Conservation (phyloP, 2,329 filamentous ascomycete genomes). For the Hortaea werneckii region DNA sequence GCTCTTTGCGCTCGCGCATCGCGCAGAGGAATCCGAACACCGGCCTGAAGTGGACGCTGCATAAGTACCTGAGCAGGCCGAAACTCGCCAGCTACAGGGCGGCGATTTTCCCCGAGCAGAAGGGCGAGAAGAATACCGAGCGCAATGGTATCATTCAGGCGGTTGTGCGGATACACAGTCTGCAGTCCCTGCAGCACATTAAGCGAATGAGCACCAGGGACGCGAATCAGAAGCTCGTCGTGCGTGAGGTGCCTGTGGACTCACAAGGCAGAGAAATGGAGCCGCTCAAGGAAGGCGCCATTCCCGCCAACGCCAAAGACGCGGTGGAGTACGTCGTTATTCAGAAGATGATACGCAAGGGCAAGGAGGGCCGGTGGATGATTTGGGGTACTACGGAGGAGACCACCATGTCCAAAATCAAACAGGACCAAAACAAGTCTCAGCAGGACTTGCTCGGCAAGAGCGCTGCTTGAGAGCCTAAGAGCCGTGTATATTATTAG, state of each 20-base stretch:
- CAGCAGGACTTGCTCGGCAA: not conserved
- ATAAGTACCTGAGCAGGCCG: slow-evolving; percentile 17
- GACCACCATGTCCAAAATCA: slow-evolving; percentile 31
- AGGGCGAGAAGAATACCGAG: slow-evolving; percentile 11
- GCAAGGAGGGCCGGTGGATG: slow-evolving; percentile 36
- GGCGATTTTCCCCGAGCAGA: slow-evolving; percentile 6
- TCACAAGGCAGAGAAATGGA: slow-evolving; percentile 11
- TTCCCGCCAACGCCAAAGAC: slow-evolving; percentile 30
- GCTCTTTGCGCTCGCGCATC: slow-evolving; percentile 24
- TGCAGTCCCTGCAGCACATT: slow-evolving; percentile 19
- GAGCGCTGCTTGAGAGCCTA: not conserved
- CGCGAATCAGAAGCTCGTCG: slow-evolving; percentile 4
- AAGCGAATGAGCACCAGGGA: slow-evolving; percentile 11
- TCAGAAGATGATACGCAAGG: slow-evolving; percentile 35
- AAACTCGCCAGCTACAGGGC: slow-evolving; percentile 16
- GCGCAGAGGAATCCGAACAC: slow-evolving; percentile 26
- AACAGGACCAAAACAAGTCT: slow-evolving; percentile 7
- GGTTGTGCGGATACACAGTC: slow-evolving; percentile 19
- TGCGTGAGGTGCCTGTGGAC: slow-evolving; percentile 23
- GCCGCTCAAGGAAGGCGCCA: slow-evolving; percentile 23
- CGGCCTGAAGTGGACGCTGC: slow-evolving; percentile 19
- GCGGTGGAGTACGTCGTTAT: slow-evolving; percentile 42
- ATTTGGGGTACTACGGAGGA: slow-evolving; percentile 41
- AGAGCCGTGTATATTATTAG: not conserved
- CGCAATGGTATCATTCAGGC: slow-evolving; percentile 19